A percentile compares a stretch with the other conserved stretches of the same genome.
phyloP scores from a whole-genome alignment of 164 flowering plant species.

The Macadamia integrifolia region DNA sequence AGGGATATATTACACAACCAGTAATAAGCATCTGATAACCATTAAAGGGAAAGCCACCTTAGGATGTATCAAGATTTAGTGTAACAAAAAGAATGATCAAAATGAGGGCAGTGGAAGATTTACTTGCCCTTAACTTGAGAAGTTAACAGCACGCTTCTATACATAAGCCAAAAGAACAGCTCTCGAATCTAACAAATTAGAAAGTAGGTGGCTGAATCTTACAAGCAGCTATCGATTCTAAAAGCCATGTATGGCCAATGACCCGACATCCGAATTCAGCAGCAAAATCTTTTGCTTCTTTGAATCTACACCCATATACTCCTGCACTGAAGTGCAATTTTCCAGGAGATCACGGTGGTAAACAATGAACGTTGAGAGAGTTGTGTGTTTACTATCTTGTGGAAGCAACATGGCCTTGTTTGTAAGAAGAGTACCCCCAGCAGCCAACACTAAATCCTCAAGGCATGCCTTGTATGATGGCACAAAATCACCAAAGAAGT shows the following conservation, averaged over 20 bases:
- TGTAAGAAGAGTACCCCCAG: constrained; percentile 36
- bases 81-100: no score
- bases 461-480: constrained; percentile 35
- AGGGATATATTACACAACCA: no score
- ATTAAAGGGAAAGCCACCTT: no score
- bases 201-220: constrained; percentile 23
- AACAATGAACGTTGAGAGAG: constrained; percentile 25
- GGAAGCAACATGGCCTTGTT: constrained; percentile 17
- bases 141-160: no score
- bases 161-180: no score
- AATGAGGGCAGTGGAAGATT: no score
- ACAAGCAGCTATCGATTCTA: constrained; percentile 62
- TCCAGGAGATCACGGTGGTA: constrained; percentile 30
- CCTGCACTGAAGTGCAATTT: constrained; percentile 12
- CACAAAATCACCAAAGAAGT: constrained; percentile 42
- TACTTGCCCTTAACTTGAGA: no score
- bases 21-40: no score
- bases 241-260: constrained; percentile 47
- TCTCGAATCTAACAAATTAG: background rate
- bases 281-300: constrained; percentile 38
- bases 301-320: constrained; percentile 15
- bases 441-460: constrained; percentile 28
- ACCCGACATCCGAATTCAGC: constrained; percentile 24
- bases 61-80: no score
- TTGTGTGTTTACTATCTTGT: constrained; percentile 4